Percentiles rank a stretch among this genome's conserved stretches.
phyloP scores from a whole-genome alignment of 805 yeast genomes.

The Candida taoyuanica region DNA sequence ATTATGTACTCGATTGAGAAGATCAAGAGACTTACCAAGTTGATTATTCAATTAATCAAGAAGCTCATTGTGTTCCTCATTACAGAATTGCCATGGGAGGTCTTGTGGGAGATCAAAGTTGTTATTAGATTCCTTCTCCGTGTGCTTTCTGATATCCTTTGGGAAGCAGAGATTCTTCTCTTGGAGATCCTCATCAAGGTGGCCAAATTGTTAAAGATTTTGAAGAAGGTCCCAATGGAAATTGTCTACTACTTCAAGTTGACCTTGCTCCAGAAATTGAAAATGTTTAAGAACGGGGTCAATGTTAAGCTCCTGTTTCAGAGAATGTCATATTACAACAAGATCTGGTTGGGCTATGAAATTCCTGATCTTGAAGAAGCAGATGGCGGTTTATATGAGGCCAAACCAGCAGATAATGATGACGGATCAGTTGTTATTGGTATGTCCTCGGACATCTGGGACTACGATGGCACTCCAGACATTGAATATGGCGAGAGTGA shows the following conservation, averaged over 20 bases:
- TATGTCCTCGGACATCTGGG: constrained; percentile 2
- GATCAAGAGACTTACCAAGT: constrained; percentile 15
- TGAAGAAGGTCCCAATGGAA: constrained; percentile 17
- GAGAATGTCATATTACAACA: constrained; percentile 6
- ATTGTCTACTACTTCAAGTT: constrained; percentile 17
- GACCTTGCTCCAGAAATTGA: constrained; percentile 13
- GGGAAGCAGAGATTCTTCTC: constrained; percentile 19
- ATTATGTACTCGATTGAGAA: constrained; percentile 22
- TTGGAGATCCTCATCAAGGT: constrained; percentile 15
- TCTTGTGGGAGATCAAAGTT: constrained; percentile 18
- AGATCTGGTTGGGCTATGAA: constrained; percentile 10
- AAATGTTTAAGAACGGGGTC: constrained; percentile 5
- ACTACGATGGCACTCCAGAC: constrained; percentile 13
- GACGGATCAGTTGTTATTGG: not conserved
- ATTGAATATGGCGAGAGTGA: constrained; percentile 8
- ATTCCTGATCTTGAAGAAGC: not conserved
- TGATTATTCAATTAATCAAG: constrained; percentile 15
- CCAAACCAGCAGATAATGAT: not conserved
- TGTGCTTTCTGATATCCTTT: constrained; percentile 16
- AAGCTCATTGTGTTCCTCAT: constrained; percentile 16
- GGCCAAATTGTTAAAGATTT: constrained; percentile 11
- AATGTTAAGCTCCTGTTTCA: not conserved
- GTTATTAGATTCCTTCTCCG: constrained; percentile 16
- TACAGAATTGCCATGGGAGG: constrained; percentile 19
- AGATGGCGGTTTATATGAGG: not conserved